Base-by-base conservation (phyloP, 2,329 filamentous ascomycete species). In the Apiospora malaysiana region DNA sequence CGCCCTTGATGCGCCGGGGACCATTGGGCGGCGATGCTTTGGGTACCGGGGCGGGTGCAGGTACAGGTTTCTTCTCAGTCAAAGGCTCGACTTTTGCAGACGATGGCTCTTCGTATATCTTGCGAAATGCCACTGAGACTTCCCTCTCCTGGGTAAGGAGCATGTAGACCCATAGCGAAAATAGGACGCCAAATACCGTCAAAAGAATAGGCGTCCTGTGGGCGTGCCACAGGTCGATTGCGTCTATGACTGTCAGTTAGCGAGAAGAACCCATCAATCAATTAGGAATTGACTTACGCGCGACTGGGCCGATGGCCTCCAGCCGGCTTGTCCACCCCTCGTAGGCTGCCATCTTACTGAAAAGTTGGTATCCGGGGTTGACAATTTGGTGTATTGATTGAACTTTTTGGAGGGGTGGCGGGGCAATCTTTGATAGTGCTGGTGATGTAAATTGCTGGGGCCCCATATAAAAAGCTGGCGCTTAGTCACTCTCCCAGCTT, bases 1-100 rank as follows among this genome's bases (percentile, higher is more conserved):
- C 83, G 69, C 84, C 83, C 72, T 86, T 86, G 71, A 87, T 87
- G 69, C 85, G 82, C 71, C 82, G 81, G 3, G 88, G 88, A 0
- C 85, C 87, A 46, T 77, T 79, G 0, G 81, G 73, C 56, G 73
- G 73, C 45, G 67, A 40, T 46, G 10, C 25, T 21, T 67, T 46
- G n/a, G 23, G 9, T 16, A 27, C 42, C 16, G 42, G 42, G 1
- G 42, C 42, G 42, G 42, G 42, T 45, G 14, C 45, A 2, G 67
- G 47, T 40, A 69, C 27, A 25, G 42, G 27, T 23, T 70, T 40
- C 68, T 77, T 78, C 69, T 77, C 76, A 63, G 70, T 77, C 75
- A 71, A 80, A 73, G 74, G 79, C 77, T 66, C 23, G 10, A 63
- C 69, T 66, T 68, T 73, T 27, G 45, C 56, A 27, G n/a, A 18